Percentiles rank a stretch among this genome's conserved stretches.
These are phyloP conservation scores for Plasmodium gaboni DNA, from an alignment of 169 alveolate genomes.

Conservation along the genomic window DNA sequence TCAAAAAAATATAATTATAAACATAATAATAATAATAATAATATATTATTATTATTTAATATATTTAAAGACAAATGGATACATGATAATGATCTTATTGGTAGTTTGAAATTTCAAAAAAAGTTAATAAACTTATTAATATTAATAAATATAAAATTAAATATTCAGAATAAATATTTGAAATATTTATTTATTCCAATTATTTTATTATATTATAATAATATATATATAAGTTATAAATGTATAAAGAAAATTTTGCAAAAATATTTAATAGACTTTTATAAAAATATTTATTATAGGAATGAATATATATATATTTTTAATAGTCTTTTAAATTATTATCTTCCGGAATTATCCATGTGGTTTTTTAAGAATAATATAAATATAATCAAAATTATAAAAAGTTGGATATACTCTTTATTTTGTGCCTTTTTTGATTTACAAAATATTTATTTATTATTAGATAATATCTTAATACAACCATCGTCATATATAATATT, in stretches of 20 bases:
- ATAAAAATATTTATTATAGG: constrained; percentile 9
- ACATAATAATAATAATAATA: no score
- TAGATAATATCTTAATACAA: constrained; percentile 32
- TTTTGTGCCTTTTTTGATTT: constrained; percentile 47
- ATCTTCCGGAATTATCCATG: constrained; percentile 36
- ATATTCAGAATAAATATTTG: constrained; percentile 22
- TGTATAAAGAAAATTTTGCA: constrained; percentile 33
- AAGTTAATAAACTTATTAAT: neutral
- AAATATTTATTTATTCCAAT: constrained; percentile 31
- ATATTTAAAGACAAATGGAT: neutral
- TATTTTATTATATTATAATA: constrained; percentile 34
- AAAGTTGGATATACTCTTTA: constrained; percentile 52
- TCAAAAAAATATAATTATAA: neutral
- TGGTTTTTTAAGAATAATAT: constrained; percentile 57
- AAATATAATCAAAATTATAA: constrained; percentile 13
- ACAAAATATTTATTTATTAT: constrained; percentile 21
- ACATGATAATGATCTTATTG: constrained; percentile 23
- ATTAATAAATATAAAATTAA: constrained; percentile 23
- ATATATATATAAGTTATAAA: constrained; percentile 38
- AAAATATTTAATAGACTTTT: constrained; percentile 39
- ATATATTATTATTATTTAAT: neutral
- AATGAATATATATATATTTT: constrained; percentile 28
- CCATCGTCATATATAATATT: constrained; percentile 35
- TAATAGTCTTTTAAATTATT: constrained; percentile 46
- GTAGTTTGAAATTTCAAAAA: constrained; percentile 25